Evolutionary conservation across 345 rosid species (phyloP).

Genomic region (Combretum micranthum): DNA sequence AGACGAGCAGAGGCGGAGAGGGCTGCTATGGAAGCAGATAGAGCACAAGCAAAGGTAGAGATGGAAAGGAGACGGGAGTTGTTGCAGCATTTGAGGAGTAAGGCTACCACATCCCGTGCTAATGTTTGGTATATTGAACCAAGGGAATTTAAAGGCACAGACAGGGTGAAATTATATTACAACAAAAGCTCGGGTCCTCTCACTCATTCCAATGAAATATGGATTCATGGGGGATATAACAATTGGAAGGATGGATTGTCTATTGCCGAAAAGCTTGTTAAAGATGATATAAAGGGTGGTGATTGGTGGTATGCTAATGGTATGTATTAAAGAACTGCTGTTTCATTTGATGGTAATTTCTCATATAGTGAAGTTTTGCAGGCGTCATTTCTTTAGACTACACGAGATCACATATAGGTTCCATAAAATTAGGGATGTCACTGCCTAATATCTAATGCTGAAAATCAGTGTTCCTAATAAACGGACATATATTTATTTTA

Average conservation of each 20-base stretch:
- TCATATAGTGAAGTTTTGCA: neutral
- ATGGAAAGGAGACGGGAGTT: slow-evolving; percentile 37
- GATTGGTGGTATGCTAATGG: slow-evolving; percentile 92
- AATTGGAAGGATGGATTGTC: slow-evolving; percentile 76
- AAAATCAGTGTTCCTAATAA: too few relatives aligned
- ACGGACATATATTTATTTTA: too few relatives aligned
- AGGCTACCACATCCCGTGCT: slow-evolving; percentile 39
- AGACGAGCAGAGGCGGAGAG: slow-evolving; percentile 58
- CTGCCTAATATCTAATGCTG: too few relatives aligned
- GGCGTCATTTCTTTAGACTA: too few relatives aligned
- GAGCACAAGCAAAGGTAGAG: slow-evolving; percentile 63
- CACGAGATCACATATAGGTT: too few relatives aligned
- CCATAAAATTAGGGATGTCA: too few relatives aligned
- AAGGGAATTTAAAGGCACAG: slow-evolving; percentile 45
- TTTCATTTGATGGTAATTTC: neutral
- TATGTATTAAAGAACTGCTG: slow-evolving; percentile 14
- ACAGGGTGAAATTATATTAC: slow-evolving; percentile 52
- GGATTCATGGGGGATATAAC: slow-evolving; percentile 90
- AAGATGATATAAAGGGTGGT: slow-evolving; percentile 34
- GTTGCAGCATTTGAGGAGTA: slow-evolving; percentile 37
- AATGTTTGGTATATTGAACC: slow-evolving; percentile 77
- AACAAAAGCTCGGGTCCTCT: slow-evolving; percentile 74
- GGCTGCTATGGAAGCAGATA: slow-evolving; percentile 76
- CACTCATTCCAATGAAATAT: slow-evolving; percentile 51
- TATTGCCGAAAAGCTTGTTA: slow-evolving; percentile 49